Base-by-base conservation (phyloP, 129 eudicot genomes). In the Lactuca saligna region DNA sequence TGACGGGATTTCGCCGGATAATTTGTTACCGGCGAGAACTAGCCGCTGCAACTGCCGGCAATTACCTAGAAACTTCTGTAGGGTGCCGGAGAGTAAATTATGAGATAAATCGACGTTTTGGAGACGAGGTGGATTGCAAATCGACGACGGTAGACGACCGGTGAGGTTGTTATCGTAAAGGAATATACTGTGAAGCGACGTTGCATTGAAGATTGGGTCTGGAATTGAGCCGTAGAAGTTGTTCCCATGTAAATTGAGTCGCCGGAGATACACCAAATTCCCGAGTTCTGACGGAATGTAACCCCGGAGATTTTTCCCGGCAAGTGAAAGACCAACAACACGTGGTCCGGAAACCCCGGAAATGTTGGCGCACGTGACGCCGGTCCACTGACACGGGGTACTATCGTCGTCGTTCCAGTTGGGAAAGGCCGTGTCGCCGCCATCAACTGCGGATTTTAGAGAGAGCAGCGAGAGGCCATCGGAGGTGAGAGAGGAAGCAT, bases 231-330 rank as follows among this genome's bases (percentile, higher is more conserved):
- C 99, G 65, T 81, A 58, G 38, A 94, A 74, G 54, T 59, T 69
- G 57, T 94, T 94, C 3, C 76, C 86, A 37, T 87, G 97, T 20
- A 94, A 79, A 57, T 94, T 94, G 4, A 94, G 87, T 29, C 99
- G 83, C 69, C 99, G 95, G 69, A 94, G 91, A 57, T 75, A 89
- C 6, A 53, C 51, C 35, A 94, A 57, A 16, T 57, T 77, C 13
- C 99, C 99, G 12, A 94, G 83, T 74, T 89, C 97, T 60, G 97
- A 94, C 60, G 99, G 97, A 13, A 94, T 87, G 65, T 94, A 89
- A 0, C 97, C 99, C 9, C 74, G 72, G 77, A 94, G 82, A 49
- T 69, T 87, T 79, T 61, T 84, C 5, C 93, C 99, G 66, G 99
- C 74, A 31, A 87, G 70, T 39, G 97, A 61, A 12, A 94, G 15